Evolutionary conservation across 1,139 yeast genomes (phyloP).

Genomic region (Debaryomycetaceae sp.): DNA sequence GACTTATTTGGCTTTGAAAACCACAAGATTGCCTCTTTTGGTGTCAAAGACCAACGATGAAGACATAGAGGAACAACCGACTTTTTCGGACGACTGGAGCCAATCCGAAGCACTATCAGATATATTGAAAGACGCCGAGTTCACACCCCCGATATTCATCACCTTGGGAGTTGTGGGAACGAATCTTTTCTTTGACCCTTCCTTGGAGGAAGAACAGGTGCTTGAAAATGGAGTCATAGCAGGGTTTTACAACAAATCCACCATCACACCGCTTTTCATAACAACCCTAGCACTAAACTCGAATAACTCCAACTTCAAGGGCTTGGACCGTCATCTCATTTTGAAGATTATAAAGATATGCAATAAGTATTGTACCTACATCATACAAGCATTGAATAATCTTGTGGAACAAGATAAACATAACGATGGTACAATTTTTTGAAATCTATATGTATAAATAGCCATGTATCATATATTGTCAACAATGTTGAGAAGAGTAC

Average conservation of each 20-base stretch:
- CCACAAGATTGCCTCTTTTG: constrained; percentile 73
- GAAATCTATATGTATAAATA: constrained; percentile 5
- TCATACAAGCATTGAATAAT: constrained; percentile 37
- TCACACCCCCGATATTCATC: constrained; percentile 72
- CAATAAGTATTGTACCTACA: constrained; percentile 32
- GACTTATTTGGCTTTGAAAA: constrained; percentile 72
- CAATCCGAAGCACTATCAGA: constrained; percentile 46
- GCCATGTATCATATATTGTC: constrained; percentile 2
- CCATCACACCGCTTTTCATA: constrained; percentile 62
- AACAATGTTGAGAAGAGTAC: constrained; percentile 73
- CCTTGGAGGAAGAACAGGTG: constrained; percentile 80
- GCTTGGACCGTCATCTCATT: constrained; percentile 28
- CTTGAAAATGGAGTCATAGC: constrained; percentile 76
- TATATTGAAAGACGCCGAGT: constrained; percentile 19
- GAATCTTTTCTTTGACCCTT: constrained; percentile 74
- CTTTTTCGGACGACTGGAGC: constrained; percentile 86
- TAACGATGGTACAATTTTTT: constrained; percentile 26
- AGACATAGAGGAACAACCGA: constrained; percentile 80
- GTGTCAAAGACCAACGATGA: constrained; percentile 56
- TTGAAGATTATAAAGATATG: constrained; percentile 27
- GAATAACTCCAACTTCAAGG: constrained; percentile 40
- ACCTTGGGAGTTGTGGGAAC: constrained; percentile 72
- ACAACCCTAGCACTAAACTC: constrained; percentile 47
- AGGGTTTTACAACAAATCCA: constrained; percentile 63
- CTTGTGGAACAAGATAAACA: constrained; percentile 38